phyloP scores from a whole-genome alignment of 192 early-diverging fungal species.

The Irineochytrium annulatum region DNA sequence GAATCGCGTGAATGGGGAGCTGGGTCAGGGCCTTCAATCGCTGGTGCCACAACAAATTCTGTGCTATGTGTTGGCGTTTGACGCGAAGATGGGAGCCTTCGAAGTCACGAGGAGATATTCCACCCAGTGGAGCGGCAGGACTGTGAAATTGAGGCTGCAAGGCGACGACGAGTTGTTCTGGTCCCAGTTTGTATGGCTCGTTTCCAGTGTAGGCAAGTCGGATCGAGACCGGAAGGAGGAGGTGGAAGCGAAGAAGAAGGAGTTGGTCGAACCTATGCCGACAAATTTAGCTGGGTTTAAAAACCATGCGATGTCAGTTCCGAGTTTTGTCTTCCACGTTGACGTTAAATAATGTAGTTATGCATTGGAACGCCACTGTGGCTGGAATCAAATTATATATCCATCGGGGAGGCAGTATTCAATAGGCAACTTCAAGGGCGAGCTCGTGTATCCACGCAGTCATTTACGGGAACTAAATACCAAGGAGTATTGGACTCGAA shows the following conservation, averaged over 20 bases:
- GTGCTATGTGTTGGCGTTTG: constrained; percentile 48
- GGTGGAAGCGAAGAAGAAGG: constrained; percentile 45
- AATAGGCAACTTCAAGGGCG: constrained; percentile 73
- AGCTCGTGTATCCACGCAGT: constrained; percentile 73
- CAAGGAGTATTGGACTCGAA: constrained; percentile 60
- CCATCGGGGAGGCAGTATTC: constrained; percentile 53
- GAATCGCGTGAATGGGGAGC: no score
- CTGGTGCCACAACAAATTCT: constrained; percentile 48
- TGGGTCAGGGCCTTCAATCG: no score
- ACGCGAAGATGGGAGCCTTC: constrained; percentile 11
- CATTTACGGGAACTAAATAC: constrained; percentile 62
- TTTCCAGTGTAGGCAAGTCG: constrained; percentile 16
- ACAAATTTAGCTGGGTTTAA: constrained; percentile 73
- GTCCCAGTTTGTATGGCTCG: constrained; percentile 33
- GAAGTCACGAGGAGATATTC: constrained; percentile 10
- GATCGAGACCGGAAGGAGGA: constrained; percentile 30
- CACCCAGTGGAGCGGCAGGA: constrained; percentile 9
- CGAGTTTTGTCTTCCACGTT: neutral
- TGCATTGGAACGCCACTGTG: constrained; percentile 79
- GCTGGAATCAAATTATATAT: constrained; percentile 72
- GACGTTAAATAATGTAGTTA: constrained; percentile 41
- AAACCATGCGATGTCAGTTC: constrained; percentile 68
- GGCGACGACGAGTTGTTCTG: constrained; percentile 22
- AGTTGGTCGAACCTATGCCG: constrained; percentile 67
- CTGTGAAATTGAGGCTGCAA: constrained; percentile 11